Evolutionary conservation across 1,284 basidiomycete genomes (phyloP).

Genomic region (Boletus smithii): DNA sequence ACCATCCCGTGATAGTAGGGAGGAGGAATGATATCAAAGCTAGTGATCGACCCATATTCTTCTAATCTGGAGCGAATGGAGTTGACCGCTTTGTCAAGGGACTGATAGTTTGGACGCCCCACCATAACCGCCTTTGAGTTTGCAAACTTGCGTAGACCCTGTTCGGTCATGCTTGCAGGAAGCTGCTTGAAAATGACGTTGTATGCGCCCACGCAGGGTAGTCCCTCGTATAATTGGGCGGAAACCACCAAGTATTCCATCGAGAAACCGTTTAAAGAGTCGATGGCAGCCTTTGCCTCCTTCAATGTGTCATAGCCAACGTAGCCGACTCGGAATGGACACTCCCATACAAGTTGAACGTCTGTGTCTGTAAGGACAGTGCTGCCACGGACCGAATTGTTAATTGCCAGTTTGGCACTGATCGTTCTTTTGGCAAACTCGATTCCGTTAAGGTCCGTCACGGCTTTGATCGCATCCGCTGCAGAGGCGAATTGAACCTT

Average conservation of each 20-base stretch:
- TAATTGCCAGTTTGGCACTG: conserved; percentile 30
- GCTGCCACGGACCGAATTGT: conserved; percentile 24
- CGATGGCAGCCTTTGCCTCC: conserved; percentile 48
- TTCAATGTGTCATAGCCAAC: conserved; percentile 52
- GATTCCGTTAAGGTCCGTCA: conserved; percentile 44
- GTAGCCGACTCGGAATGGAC: conserved; percentile 50
- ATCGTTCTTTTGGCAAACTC: conserved; percentile 39
- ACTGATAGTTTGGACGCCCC: conserved; percentile 47
- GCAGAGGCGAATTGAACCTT: conserved; percentile 46
- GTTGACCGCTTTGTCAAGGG: conserved; percentile 37
- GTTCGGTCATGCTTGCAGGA: conserved; percentile 42
- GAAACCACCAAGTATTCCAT: conserved; percentile 40
- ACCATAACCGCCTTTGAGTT: conserved; percentile 49
- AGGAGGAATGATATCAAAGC: conserved; percentile 46
- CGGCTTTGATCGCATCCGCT: conserved; percentile 48
- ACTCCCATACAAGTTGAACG: conserved; percentile 52
- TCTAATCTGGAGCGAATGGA: conserved; percentile 42
- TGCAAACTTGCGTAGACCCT: conserved; percentile 45
- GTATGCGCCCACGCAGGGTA: conserved; percentile 52
- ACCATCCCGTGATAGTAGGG: conserved; percentile 50
- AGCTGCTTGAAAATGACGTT: conserved; percentile 57
- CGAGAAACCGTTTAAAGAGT: conserved; percentile 34
- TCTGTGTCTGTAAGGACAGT: conserved; percentile 25
- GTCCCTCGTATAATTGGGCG: conserved; percentile 48
- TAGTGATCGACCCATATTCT: conserved; percentile 38